phyloP scores from a whole-genome alignment of 768 basidiomycete species.

The Scleroderma bovista region DNA sequence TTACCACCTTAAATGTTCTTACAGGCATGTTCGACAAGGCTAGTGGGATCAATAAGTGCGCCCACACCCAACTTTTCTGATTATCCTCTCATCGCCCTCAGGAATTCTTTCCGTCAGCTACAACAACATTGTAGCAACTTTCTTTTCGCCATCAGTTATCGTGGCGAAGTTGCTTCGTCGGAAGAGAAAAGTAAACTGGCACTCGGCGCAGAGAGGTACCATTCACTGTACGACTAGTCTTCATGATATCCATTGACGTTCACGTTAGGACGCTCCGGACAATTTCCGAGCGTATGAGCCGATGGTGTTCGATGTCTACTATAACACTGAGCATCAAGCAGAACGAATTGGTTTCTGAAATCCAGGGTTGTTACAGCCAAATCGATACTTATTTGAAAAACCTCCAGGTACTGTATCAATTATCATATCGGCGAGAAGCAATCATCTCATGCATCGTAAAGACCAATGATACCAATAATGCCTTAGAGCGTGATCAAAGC shows the following conservation, averaged over 20 bases:
- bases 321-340: constrained; percentile 44
- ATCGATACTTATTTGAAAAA: constrained; percentile 42
- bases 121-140: constrained; percentile 42
- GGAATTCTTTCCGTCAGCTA: constrained; percentile 40
- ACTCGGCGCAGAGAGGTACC: constrained; percentile 29
- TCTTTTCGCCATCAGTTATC: constrained; percentile 34
- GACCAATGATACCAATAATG: constrained; percentile 41
- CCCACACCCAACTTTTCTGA: neutral
- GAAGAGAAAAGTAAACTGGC: constrained; percentile 31
- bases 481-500: constrained; percentile 35
- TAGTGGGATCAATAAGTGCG: constrained; percentile 42
- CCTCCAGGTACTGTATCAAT: constrained; percentile 39
- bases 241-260: constrained; percentile 6
- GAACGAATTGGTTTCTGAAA: constrained; percentile 37
- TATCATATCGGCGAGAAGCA: neutral
- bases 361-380: constrained; percentile 39
- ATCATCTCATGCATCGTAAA: constrained; percentile 16
- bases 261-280: constrained; percentile 23
- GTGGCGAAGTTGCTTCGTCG: constrained; percentile 20
- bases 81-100: constrained; percentile 12
- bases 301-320: constrained; percentile 36
- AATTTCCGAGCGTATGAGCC: constrained; percentile 38
- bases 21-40: constrained; percentile 44
- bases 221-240: constrained; percentile 1
- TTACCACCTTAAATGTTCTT: constrained; percentile 39